Percentiles rank a stretch among this genome's conserved stretches.
phyloP scores from a whole-genome alignment of 1,284 basidiomycete genomes.

The Takashimella tepidaria region DNA sequence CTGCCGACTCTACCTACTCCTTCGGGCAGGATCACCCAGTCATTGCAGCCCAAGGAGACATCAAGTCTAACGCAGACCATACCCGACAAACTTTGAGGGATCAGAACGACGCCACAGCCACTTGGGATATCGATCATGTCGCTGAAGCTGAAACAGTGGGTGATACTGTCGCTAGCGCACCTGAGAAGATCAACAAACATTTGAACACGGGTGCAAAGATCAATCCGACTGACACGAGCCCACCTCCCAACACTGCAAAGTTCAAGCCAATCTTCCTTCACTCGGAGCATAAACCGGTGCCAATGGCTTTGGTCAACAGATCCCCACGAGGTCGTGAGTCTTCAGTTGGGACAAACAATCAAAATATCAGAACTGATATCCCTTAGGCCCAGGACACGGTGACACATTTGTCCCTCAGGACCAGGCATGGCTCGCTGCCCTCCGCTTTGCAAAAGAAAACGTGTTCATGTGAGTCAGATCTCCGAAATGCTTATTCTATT shows the following conservation, averaged over 20 bases:
- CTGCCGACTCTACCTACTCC: constrained; percentile 7
- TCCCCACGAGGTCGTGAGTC: constrained; percentile 55
- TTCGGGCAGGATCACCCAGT: constrained; percentile 25
- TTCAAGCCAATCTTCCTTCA: constrained; percentile 55
- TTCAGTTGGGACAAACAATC: neutral
- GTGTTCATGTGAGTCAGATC: constrained; percentile 56
- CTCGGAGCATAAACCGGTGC: constrained; percentile 56
- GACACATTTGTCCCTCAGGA: constrained; percentile 55
- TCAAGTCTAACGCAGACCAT: constrained; percentile 13
- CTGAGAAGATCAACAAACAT: constrained; percentile 16
- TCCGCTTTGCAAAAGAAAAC: constrained; percentile 58
- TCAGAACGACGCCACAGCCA: constrained; percentile 13
- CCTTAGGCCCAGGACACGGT: constrained; percentile 25
- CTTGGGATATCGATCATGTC: neutral
- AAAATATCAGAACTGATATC: too few relatives aligned
- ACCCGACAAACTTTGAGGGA: constrained; percentile 20
- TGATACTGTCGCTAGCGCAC: too few relatives aligned
- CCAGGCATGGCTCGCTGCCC: constrained; percentile 63
- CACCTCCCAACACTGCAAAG: constrained; percentile 15
- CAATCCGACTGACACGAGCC: constrained; percentile 10
- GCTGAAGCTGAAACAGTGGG: neutral
- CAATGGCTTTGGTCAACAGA: constrained; percentile 66
- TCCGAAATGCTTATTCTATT: neutral
- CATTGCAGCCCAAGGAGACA: constrained; percentile 18
- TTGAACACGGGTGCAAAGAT: constrained; percentile 17